Base-by-base conservation (phyloP, 2,329 filamentous ascomycete genomes). In the Fusarium sp. region DNA sequence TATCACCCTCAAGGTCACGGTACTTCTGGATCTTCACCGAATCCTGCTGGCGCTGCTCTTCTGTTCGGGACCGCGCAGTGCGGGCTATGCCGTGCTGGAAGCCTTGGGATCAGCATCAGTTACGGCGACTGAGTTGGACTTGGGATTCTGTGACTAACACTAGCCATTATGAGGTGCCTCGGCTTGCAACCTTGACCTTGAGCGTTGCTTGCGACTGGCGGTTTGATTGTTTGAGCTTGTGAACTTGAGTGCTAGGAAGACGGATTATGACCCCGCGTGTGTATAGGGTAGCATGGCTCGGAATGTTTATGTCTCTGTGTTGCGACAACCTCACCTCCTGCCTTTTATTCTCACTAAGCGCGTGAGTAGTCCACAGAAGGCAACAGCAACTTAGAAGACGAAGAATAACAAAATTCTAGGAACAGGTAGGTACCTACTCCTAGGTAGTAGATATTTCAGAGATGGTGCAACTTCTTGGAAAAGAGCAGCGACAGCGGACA, bases 51-150 rank as follows among this genome's bases (percentile, higher is more conserved):
- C 87, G 87, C 75, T 92, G 88, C 76, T 92, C 88, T 73, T 92
- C 89, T 71, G 91, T 91, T 71, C 86, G 85, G 73, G 75, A 71
- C 72, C 85, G 83, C 65, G 85, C 84, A 64, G 87, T 85, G 75
- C 94, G 92, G 75, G 92, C 87, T 78, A 96, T 86, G 76, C 93
- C 93, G 86, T 97, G 94, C 93, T 97, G 57, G 51, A 53, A 20
- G 54, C 55, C 67, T 70, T 71, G 47, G 19, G n/a, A 68, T 70
- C 67, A 70, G 67, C 59, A 73, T 74, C 72, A 74, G 68, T 70
- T 67, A 62, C 66, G 53, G 39, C 15, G 39, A 27, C 43, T 41
- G 20, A 44, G 32, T 25, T 30, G 32, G 19, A 7, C 17, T 49
- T 43, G 7, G 19, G 39, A 2, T 7, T 33, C 20, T 23, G 23